A percentile compares a stretch with the other conserved stretches of the same genome.
Evolutionary conservation across 1,139 yeast genomes (phyloP).

Genomic region (Trichomonascaceae sp.): DNA sequence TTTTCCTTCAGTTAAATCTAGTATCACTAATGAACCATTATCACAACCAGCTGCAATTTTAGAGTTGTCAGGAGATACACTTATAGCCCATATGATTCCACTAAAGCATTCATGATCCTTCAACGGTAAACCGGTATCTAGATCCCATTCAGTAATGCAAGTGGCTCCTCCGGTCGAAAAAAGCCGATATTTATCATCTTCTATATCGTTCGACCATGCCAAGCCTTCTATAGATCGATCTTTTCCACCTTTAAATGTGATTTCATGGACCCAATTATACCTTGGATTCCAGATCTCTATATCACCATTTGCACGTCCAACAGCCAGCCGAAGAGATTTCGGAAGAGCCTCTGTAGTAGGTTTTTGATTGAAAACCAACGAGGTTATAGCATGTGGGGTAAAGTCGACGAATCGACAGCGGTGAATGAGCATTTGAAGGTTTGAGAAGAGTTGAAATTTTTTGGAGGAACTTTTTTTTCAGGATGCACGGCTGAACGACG

Average conservation of each 20-base stretch:
- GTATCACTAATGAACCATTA: slow-evolving; percentile 81
- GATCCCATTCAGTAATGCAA: slow-evolving; percentile 86
- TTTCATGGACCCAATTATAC: slow-evolving; percentile 50
- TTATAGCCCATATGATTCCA: slow-evolving; percentile 89
- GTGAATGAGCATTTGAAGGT: slow-evolving; percentile 62
- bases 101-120: slow-evolving; percentile 85
- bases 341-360: slow-evolving; percentile 49
- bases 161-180: slow-evolving; percentile 96
- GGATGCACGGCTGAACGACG: not conserved
- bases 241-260: slow-evolving; percentile 67
- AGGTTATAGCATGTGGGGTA: slow-evolving; percentile 78
- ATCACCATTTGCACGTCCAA: slow-evolving; percentile 91
- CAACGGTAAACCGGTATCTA: slow-evolving; percentile 63
- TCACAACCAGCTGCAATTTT: slow-evolving; percentile 90
- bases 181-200: slow-evolving; percentile 51
- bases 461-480: not conserved
- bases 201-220: slow-evolving; percentile 55
- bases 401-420: slow-evolving; percentile 91
- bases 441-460: not conserved
- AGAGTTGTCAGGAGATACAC: slow-evolving; percentile 55
- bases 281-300: slow-evolving; percentile 95
- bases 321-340: slow-evolving; percentile 67
- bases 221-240: slow-evolving; percentile 87
- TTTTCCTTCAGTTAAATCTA: slow-evolving; percentile 77
- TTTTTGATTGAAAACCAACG: slow-evolving; percentile 72